These are phyloP conservation scores for Arachnopeziza araneosa DNA, from an alignment of 2,329 filamentous ascomycete genomes.

Conservation along the genomic window DNA sequence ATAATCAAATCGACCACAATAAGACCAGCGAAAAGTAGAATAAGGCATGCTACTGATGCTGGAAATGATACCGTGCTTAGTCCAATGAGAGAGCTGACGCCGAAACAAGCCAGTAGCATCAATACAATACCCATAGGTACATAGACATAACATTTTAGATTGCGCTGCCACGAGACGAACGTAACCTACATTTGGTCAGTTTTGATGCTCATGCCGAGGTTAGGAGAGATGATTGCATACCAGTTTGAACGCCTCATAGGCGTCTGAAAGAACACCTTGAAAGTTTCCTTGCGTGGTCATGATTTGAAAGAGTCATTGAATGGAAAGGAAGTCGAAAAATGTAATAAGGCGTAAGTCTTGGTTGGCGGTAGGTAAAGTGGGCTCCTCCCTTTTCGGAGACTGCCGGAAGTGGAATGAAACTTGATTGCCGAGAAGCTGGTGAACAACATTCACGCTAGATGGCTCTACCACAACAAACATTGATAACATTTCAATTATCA, in stretches of 20 bases:
- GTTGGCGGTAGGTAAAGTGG: too few species aligned
- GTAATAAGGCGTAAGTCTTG: too few species aligned
- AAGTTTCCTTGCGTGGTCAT: background rate
- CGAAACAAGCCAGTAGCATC: conserved; percentile 37
- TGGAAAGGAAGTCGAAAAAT: too few species aligned
- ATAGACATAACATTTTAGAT: conserved; percentile 42
- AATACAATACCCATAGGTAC: conserved; percentile 40
- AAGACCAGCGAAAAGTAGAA: conserved; percentile 47
- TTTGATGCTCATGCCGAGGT: conserved; percentile 1
- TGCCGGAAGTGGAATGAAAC: too few species aligned
- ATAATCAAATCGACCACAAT: conserved; percentile 42
- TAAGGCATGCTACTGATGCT: conserved; percentile 52
- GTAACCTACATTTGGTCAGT: conserved; percentile 22
- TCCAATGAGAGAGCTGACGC: conserved; percentile 36
- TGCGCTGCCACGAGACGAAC: conserved; percentile 27
- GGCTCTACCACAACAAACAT: too few species aligned
- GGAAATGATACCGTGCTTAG: conserved; percentile 49
- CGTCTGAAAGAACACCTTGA: conserved; percentile 16
- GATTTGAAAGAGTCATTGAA: background rate
- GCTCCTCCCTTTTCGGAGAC: too few species aligned
- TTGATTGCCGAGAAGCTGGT: too few species aligned
- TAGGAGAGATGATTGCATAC: conserved; percentile 11
- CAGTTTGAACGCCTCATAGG: conserved; percentile 23
- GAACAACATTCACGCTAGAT: too few species aligned
- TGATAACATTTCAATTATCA: too few species aligned